A percentile compares a stretch with the other conserved stretches of the same genome.
These are phyloP conservation scores for Bryoglossum gracile DNA, from an alignment of 495 filamentous ascomycete genomes.

Conservation along the genomic window DNA sequence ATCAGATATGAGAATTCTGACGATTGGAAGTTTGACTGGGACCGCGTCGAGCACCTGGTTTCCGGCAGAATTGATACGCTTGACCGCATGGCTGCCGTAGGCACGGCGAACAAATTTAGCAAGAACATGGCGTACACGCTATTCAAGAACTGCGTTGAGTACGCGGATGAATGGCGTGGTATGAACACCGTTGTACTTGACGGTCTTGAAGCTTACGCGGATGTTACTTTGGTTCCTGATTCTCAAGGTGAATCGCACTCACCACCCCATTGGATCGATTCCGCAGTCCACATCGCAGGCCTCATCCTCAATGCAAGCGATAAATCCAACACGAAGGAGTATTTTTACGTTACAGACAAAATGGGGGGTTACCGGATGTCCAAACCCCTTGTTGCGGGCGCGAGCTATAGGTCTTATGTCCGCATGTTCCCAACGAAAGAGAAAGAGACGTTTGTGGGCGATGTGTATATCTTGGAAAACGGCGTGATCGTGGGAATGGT, in stretches of 20 bases:
- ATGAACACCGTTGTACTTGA: constrained; percentile 71
- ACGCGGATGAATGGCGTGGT: constrained; percentile 55
- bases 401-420: constrained; percentile 64
- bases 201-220: constrained; percentile 61
- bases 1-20: constrained; percentile 38
- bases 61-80: constrained; percentile 40
- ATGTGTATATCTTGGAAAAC: constrained; percentile 58
- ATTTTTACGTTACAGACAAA: constrained; percentile 68
- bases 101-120: neutral
- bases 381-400: constrained; percentile 51
- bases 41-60: constrained; percentile 46
- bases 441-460: constrained; percentile 38
- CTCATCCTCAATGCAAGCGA: constrained; percentile 76
- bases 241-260: constrained; percentile 55
- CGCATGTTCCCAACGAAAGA: constrained; percentile 48
- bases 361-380: constrained; percentile 65
- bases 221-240: constrained; percentile 52
- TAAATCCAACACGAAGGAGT: constrained; percentile 56
- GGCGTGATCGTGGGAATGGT: constrained; percentile 47
- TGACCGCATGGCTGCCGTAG: constrained; percentile 49
- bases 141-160: constrained; percentile 56
- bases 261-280: constrained; percentile 66
- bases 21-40: constrained; percentile 45
- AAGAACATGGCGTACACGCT: constrained; percentile 66
- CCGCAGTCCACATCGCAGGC: constrained; percentile 56